A percentile compares a stretch with the other conserved stretches of the same genome.
Conservation (phyloP, 345 rosid genomes). For the Eucalyptus sideroxylon region DNA sequence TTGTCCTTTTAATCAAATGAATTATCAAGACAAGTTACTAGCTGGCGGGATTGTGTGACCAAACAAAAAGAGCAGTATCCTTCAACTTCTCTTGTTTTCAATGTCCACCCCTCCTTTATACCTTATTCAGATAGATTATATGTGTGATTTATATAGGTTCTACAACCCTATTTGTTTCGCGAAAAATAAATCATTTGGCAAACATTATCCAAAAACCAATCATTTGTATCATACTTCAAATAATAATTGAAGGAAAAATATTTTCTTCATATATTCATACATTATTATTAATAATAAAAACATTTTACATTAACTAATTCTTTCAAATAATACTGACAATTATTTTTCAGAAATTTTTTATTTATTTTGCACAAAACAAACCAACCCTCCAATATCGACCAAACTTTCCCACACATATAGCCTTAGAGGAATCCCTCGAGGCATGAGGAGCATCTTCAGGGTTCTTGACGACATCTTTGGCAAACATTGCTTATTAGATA, state of each 20-base stretch:
- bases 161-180: accelerated
- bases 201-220: accelerated
- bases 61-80: background rate
- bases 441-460: background rate
- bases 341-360: too few species aligned
- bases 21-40: background rate
- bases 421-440: background rate
- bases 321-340: too few species aligned
- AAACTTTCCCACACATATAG: background rate
- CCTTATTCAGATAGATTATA: background rate
- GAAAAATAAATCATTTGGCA: background rate
- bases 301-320: background rate
- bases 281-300: background rate
- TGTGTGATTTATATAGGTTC: background rate
- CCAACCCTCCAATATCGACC: too few species aligned
- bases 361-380: too few species aligned
- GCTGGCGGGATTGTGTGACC: background rate
- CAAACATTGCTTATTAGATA: background rate
- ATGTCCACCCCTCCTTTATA: background rate
- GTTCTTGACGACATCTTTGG: background rate
- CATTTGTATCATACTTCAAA: accelerated
- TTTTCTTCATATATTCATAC: background rate
- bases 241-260: background rate
- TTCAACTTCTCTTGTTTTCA: background rate
- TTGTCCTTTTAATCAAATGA: background rate